A percentile compares a stretch with the other conserved stretches of the same genome.
Conservation (phyloP, 2,329 filamentous ascomycete genomes). For the Alternaria gansuensis region DNA sequence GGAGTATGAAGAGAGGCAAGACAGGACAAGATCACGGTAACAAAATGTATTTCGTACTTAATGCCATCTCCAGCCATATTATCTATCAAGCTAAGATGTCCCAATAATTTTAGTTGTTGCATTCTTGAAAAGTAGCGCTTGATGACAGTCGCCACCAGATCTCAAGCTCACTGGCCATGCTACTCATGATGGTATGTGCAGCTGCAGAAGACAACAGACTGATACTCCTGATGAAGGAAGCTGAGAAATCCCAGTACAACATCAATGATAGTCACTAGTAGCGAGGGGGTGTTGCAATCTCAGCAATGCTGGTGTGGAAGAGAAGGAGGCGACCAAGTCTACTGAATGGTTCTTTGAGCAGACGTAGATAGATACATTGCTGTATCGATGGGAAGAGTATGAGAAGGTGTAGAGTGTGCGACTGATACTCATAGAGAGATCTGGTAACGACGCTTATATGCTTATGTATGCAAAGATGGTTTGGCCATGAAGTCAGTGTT, state of each 20-base stretch:
- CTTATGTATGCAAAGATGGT: background rate
- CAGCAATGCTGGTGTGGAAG: background rate
- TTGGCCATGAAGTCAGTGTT: background rate
- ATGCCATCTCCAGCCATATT: background rate
- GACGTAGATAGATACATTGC: background rate
- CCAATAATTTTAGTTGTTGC: background rate
- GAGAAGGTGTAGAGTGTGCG: background rate
- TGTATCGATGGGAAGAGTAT: background rate
- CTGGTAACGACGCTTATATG: background rate
- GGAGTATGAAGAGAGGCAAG: background rate
- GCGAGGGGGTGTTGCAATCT: background rate
- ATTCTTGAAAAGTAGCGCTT: background rate
- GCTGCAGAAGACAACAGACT: slow-evolving; percentile 2
- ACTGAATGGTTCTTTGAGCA: background rate
- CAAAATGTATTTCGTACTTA: background rate
- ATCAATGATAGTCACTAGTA: background rate
- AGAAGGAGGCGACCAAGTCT: background rate
- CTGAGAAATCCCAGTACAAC: background rate
- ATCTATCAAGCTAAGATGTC: background rate
- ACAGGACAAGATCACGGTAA: background rate
- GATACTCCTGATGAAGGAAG: background rate
- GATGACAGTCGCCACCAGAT: too few relatives aligned
- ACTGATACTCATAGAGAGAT: background rate
- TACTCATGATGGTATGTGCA: slow-evolving; percentile 6
- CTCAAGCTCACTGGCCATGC: background rate